Evolutionary conservation across 805 yeast species (phyloP).

Genomic region (Nakazawaea holstii): DNA sequence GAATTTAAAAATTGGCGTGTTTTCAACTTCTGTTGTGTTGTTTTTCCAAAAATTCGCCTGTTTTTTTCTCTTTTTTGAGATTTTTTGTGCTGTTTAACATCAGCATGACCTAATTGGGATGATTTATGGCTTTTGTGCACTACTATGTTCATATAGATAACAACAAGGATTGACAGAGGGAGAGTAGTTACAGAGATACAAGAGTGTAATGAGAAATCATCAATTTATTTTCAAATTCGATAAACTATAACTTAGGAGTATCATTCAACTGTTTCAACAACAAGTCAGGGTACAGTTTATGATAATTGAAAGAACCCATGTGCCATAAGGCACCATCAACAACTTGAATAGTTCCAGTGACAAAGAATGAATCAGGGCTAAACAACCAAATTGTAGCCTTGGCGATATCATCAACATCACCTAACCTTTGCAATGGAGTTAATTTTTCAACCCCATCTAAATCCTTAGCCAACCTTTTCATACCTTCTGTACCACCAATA

Average conservation of each 20-base stretch:
- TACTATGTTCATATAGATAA: too few species aligned
- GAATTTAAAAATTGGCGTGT: background rate
- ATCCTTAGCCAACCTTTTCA: conserved; percentile 46
- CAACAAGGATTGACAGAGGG: too few species aligned
- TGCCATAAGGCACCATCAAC: conserved; percentile 96
- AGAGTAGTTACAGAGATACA: too few species aligned
- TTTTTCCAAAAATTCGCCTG: background rate
- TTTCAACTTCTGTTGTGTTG: background rate
- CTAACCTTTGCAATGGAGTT: conserved; percentile 66
- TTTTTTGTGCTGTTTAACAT: background rate
- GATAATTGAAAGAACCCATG: conserved; percentile 39
- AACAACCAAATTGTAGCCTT: conserved; percentile 80
- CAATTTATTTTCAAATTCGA: background rate
- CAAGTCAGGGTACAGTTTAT: conserved; percentile 35
- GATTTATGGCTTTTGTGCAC: background rate
- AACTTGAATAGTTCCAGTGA: conserved; percentile 71
- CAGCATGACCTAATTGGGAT: background rate
- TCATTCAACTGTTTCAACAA: conserved; percentile 22
- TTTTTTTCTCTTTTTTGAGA: background rate
- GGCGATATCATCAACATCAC: conserved; percentile 75
- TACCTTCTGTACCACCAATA: conserved; percentile 83
- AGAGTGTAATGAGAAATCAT: background rate
- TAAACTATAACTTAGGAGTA: conserved; percentile 4
- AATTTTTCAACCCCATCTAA: conserved; percentile 26
- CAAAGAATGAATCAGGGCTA: conserved; percentile 74